Evolutionary conservation across 1,284 basidiomycete species (phyloP).

Genomic region (Athelia sp.): DNA sequence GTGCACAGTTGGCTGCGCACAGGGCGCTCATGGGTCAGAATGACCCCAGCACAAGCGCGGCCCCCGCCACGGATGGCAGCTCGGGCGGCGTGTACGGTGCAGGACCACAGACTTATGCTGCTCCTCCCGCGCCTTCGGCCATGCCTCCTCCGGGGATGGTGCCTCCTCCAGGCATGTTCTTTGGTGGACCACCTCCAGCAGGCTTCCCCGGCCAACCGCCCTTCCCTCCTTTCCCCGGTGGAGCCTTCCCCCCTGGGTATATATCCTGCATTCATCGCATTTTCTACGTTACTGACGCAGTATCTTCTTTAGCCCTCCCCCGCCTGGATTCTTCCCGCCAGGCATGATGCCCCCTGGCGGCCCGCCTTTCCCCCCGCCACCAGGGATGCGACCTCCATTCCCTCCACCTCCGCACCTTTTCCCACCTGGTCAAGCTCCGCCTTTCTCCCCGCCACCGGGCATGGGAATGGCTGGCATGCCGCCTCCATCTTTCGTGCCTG

Average conservation of each 20-base stretch:
- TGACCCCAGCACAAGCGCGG: slow-evolving; percentile 32
- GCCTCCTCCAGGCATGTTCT: slow-evolving; percentile 31
- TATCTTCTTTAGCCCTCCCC: slow-evolving; percentile 30
- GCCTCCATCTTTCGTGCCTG: background rate
- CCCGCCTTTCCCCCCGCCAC: slow-evolving; percentile 22
- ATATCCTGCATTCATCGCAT: slow-evolving; percentile 12
- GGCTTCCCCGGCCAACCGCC: slow-evolving; percentile 23
- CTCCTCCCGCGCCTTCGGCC: slow-evolving; percentile 45
- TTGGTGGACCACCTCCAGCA: too few species aligned
- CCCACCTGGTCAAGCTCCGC: slow-evolving; percentile 17
- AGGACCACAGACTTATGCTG: slow-evolving; percentile 59
- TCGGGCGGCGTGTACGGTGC: slow-evolving; percentile 67
- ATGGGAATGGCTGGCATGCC: slow-evolving; percentile 10
- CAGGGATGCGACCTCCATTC: slow-evolving; percentile 25
- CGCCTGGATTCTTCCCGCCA: slow-evolving; percentile 33
- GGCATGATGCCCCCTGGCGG: slow-evolving; percentile 21
- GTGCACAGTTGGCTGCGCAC: slow-evolving; percentile 84
- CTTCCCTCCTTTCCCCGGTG: slow-evolving; percentile 25
- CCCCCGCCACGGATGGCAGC: slow-evolving; percentile 25
- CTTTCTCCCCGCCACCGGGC: slow-evolving; percentile 19
- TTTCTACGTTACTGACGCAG: slow-evolving; percentile 5
- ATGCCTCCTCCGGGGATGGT: slow-evolving; percentile 35
- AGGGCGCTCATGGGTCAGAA: slow-evolving; percentile 89
- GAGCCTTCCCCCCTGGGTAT: slow-evolving; percentile 45
- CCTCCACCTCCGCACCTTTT: slow-evolving; percentile 16